phyloP scores from a whole-genome alignment of 169 alveolate genomes.

The Eimeria acervulina region DNA sequence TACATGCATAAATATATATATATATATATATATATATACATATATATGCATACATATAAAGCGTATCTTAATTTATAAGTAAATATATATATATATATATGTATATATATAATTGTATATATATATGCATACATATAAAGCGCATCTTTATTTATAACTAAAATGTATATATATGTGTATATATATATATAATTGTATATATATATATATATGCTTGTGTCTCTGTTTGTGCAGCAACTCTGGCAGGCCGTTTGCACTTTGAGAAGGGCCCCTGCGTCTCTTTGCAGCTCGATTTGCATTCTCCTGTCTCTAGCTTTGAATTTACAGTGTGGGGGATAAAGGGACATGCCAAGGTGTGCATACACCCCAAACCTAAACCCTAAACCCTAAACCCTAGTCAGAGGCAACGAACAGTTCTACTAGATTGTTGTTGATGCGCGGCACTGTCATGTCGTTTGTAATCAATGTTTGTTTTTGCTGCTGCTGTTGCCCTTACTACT shows the following conservation, averaged over 20 bases:
- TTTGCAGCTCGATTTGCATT: constrained; percentile 13
- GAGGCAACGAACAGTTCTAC: not conserved
- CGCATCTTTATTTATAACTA: not conserved
- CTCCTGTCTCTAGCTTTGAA: not conserved
- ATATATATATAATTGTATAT: not conserved
- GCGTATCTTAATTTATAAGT: not conserved
- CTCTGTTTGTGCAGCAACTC: constrained; percentile 74
- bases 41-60: not conserved
- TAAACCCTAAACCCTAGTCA: not conserved
- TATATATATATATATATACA: not conserved
- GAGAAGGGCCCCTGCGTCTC: constrained; percentile 44
- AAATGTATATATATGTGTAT: not conserved
- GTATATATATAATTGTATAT: too few species aligned
- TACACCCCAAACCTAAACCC: not conserved
- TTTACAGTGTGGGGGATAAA: constrained; percentile 65
- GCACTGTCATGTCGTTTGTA: not conserved
- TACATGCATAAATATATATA: not conserved
- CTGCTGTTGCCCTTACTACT: constrained; percentile 27
- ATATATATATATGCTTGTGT: too few species aligned
- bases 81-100: not conserved
- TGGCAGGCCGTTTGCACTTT: constrained; percentile 66
- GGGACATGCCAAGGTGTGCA: constrained; percentile 56
- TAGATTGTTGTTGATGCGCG: not conserved
- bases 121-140: not conserved
- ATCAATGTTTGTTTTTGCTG: not conserved